A percentile compares a stretch with the other conserved stretches of the same genome.
Evolutionary conservation across 305 asterid genomes (phyloP).

Genomic region (Solanum chacoense): DNA sequence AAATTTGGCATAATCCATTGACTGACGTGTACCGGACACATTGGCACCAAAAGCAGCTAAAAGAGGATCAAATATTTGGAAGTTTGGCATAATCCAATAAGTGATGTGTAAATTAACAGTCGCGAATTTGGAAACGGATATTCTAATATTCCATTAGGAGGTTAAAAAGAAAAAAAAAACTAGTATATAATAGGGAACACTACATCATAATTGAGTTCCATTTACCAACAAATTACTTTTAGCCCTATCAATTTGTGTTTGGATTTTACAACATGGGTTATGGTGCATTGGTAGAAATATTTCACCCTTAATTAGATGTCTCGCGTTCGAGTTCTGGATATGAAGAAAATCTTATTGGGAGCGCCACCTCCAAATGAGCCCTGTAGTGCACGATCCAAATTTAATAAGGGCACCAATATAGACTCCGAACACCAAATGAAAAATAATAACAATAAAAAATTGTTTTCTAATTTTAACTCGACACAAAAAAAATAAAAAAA

Average conservation of each 20-base stretch:
- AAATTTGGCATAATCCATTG: neutral
- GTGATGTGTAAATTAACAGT: neutral
- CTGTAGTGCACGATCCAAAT: no score
- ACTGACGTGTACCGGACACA: neutral
- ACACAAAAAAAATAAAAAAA: no score
- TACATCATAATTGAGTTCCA: neutral
- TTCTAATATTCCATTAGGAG: neutral
- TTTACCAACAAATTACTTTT: neutral
- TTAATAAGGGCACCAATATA: no score
- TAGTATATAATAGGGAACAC: neutral
- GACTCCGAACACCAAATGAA: accelerated
- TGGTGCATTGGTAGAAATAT: neutral
- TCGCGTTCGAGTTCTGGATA: accelerated
- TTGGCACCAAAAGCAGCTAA: neutral
- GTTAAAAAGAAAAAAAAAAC: neutral
- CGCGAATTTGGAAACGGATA: neutral
- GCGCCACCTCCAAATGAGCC: accelerated
- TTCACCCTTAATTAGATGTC: accelerated
- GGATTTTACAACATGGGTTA: no score
- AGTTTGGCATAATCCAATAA: neutral
- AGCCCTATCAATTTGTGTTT: neutral
- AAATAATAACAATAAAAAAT: no score
- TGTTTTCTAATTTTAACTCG: neutral
- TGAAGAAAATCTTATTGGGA: no score
- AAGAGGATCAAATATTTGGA: neutral